Percentiles rank a stretch among this genome's conserved stretches.
These are phyloP conservation scores for Macaranga tanarius DNA, from an alignment of 441 rosid species.

Conservation along the genomic window DNA sequence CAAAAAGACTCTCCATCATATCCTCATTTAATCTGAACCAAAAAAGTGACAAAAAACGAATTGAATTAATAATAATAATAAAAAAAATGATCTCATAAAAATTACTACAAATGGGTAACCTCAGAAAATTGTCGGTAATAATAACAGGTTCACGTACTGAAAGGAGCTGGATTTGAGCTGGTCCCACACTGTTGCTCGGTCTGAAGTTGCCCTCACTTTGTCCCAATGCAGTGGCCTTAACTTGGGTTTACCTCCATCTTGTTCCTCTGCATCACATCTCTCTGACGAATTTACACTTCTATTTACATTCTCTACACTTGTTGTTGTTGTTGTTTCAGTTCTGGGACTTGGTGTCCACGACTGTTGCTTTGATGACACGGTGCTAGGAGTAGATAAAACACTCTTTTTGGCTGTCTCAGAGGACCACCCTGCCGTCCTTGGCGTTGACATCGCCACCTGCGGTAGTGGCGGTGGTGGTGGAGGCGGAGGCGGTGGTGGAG, in stretches of 20 bases:
- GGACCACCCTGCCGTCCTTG: constrained; percentile 36
- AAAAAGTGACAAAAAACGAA: constrained; percentile 18
- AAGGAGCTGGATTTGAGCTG: constrained; percentile 91
- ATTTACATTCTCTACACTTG: constrained; percentile 36
- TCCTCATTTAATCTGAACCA: constrained; percentile 79
- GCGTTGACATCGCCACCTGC: constrained; percentile 23
- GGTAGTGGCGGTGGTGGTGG: constrained; percentile 64
- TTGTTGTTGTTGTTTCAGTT: constrained; percentile 25
- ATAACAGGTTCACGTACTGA: constrained; percentile 55
- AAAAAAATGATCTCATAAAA: too few relatives aligned
- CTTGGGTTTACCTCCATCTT: constrained; percentile 72
- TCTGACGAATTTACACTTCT: constrained; percentile 41
- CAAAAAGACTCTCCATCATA: constrained; percentile 93
- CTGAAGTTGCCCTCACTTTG: constrained; percentile 95
- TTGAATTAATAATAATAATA: constrained; percentile 3
- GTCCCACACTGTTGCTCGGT: constrained; percentile 99
- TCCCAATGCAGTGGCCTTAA: constrained; percentile 96
- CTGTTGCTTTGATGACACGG: constrained; percentile 33
- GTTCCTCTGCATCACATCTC: constrained; percentile 57
- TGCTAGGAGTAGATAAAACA: constrained; percentile 29
- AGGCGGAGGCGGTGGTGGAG: constrained; percentile 55
- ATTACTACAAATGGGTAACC: constrained; percentile 5
- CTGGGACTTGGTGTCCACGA: constrained; percentile 49
- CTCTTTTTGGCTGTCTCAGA: constrained; percentile 29
- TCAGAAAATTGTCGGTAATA: background rate